These are phyloP conservation scores for Oropetium thomaeum DNA, from an alignment of 176 grass and related monocot genomes.

Conservation along the genomic window DNA sequence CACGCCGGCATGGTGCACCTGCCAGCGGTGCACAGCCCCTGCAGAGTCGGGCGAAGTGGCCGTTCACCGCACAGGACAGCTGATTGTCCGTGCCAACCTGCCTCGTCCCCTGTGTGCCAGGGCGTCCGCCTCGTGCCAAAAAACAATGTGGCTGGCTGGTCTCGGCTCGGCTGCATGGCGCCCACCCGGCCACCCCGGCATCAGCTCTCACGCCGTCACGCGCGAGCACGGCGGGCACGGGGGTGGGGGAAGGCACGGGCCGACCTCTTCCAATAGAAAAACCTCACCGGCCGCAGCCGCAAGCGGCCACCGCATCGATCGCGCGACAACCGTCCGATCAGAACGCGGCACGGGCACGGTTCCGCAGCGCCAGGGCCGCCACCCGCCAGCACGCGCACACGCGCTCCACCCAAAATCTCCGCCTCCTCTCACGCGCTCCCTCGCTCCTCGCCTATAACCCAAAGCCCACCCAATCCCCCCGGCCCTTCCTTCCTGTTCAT, in stretches of 20 bases:
- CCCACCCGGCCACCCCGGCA: too few relatives aligned
- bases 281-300: background rate
- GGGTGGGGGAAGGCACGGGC: too few relatives aligned
- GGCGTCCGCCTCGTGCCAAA: conserved; percentile 3
- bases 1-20: too few relatives aligned
- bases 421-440: conserved; percentile 1
- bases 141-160: too few relatives aligned
- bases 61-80: conserved; percentile 16
- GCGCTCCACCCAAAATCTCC: background rate
- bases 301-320: background rate
- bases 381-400: background rate
- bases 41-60: background rate
- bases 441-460: conserved; percentile 15
- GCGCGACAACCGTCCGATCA: conserved; percentile 5
- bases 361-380: background rate
- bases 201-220: background rate
- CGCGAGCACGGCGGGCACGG: background rate
- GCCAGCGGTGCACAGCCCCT: background rate
- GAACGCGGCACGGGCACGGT: background rate
- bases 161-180: background rate
- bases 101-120: background rate
- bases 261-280: background rate
- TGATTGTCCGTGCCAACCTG: conserved; percentile 9
- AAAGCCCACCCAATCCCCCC: conserved; percentile 6
- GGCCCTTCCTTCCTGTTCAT: conserved; percentile 7